Evolutionary conservation across 1,139 yeast species (phyloP), one percentile per base, ranked within the genome.

Genomic region (Fermentozyma sake): DNA sequence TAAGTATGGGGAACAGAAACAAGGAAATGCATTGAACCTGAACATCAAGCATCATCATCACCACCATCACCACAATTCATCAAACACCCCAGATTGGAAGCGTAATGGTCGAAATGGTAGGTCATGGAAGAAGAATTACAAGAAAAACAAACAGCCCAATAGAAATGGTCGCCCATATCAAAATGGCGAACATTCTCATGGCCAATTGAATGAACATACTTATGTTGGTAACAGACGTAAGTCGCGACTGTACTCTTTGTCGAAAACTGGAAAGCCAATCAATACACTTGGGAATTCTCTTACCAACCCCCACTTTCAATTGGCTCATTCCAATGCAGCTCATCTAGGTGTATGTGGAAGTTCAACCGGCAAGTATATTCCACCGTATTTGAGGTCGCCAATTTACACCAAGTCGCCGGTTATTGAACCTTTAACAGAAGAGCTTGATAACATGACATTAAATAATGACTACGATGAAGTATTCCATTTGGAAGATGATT

Each of bases 1-100:
- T 41, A 80, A 79, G 41, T 76, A 76, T 37, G 75, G 76, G 20
- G 76, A 65, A 35, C 50, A 58, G 39, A 44, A 52, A 33, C 48
- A 36, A 29, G n/a, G n/a, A n/a, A n/a, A n/a, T n/a, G n/a, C n/a
- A n/a, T n/a, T n/a, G n/a, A 46, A 44, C 23, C 32, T 25, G 23
- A 28, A 31, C 13, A 34, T 37, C 14, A 14, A 20, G 11, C 15
- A 20, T 4, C 13, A 22, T 4, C 24, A 22, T 10, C 16, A 12
- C n/a, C 23, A 25, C 17, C 32, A 37, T 27, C 37, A 35, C 27
- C 33, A 40, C 26, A 37, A 41, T 26, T 51, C 55, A 37, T 18
- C 24, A 12, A 32, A 30, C 19, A 9, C 17, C 9, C 23, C 26
- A 1, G 53, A 55, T 16, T 51, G 62, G 61, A 62, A 63, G 32